Evolutionary conservation across 306 rosid species (phyloP).

Genomic region (Casuarina equisetifolia): DNA sequence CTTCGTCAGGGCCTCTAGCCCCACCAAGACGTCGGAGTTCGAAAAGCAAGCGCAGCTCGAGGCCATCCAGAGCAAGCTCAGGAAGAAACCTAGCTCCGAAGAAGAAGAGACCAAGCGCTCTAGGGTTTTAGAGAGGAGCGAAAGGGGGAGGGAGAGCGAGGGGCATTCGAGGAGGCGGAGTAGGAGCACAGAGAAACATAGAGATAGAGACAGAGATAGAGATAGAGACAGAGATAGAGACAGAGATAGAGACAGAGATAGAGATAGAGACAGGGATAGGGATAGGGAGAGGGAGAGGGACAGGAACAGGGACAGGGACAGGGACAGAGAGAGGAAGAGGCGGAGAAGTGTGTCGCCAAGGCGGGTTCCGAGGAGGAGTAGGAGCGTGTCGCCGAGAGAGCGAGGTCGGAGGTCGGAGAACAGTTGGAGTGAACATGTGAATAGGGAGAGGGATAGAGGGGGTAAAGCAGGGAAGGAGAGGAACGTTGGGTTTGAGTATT

Average conservation of each 20-base stretch:
- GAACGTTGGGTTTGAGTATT: constrained; percentile 48
- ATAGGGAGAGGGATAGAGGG: constrained; percentile 26
- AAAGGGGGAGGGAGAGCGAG: constrained; percentile 23
- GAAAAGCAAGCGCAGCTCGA: constrained; percentile 58
- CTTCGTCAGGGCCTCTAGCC: constrained; percentile 80
- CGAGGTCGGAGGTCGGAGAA: constrained; percentile 36
- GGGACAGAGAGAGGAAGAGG: constrained; percentile 40
- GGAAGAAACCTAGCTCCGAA: constrained; percentile 35
- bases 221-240: constrained; percentile 31
- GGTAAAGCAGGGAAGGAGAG: constrained; percentile 42
- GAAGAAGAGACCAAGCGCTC: constrained; percentile 25
- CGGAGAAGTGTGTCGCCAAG: constrained; percentile 24
- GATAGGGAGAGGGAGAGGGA: constrained; percentile 29
- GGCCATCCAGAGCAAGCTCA: constrained; percentile 78
- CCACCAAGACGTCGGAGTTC: constrained; percentile 41
- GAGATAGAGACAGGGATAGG: constrained; percentile 37
- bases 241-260: constrained; percentile 34
- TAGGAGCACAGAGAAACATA: constrained; percentile 54
- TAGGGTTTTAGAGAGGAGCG: constrained; percentile 62
- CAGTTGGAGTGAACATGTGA: constrained; percentile 18
- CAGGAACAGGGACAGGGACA: constrained; percentile 31
- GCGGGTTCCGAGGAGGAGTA: constrained; percentile 32
- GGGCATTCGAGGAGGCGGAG: constrained; percentile 44
- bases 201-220: constrained; percentile 34
- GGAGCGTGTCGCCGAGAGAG: constrained; percentile 48